These are phyloP conservation scores for Fusarium setosum DNA, from an alignment of 2,329 filamentous ascomycete genomes.

Conservation along the genomic window DNA sequence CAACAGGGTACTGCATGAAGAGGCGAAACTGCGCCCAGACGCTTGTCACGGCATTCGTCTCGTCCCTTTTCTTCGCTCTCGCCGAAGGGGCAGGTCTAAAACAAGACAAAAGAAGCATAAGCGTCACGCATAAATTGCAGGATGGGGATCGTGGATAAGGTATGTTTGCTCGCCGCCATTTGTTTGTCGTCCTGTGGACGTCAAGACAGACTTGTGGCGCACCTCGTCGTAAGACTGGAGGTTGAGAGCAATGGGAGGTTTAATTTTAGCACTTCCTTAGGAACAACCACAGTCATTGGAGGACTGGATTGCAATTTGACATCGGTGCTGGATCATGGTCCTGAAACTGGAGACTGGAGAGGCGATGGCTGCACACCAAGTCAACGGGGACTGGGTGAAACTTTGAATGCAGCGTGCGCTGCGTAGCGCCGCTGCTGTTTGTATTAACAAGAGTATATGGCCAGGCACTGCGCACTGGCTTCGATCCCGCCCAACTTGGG, in stretches of 20 bases:
- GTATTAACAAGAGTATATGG: conserved; percentile 43
- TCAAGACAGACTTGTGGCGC: conserved; percentile 34
- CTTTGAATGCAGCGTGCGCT: conserved; percentile 31
- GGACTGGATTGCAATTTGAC: conserved; percentile 98
- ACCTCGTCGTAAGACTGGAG: conserved; percentile 42
- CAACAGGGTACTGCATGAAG: conserved; percentile 4
- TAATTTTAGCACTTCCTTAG: conserved; percentile 98
- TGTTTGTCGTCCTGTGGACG: conserved; percentile 18
- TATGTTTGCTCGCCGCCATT: conserved; percentile 47
- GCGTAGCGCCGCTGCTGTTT: conserved; percentile 30
- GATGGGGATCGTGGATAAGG: background rate
- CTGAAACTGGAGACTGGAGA: background rate
- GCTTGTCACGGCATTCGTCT: conserved; percentile 1
- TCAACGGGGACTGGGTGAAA: conserved; percentile 19
- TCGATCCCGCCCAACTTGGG: conserved; percentile 16
- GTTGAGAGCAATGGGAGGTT: conserved; percentile 50
- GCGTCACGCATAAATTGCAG: conserved; percentile 18
- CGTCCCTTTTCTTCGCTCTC: background rate
- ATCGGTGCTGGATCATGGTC: conserved; percentile 80
- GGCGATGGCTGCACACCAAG: background rate
- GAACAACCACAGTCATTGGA: conserved; percentile 92
- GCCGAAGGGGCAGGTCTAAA: conserved; percentile 2
- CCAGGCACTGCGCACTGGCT: conserved; percentile 22
- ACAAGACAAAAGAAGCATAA: conserved; percentile 9
- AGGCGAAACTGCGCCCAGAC: conserved; percentile 24